Conservation (phyloP, 352 stramenopile species). For the Blastocystis sp. region DNA sequence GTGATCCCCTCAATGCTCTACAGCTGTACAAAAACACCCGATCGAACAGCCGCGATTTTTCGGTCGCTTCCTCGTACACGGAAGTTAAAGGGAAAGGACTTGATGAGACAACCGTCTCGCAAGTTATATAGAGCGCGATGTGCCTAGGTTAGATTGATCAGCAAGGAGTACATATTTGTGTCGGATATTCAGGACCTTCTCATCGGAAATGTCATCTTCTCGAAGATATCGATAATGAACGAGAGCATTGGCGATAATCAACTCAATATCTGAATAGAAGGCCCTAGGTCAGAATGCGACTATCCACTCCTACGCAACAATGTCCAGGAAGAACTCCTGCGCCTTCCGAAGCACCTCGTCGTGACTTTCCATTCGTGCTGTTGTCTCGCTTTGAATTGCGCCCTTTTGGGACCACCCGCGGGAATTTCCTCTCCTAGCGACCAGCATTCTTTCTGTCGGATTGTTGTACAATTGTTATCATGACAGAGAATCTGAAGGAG, state of each 20-base stretch:
- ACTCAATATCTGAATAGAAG: slow-evolving; percentile 43
- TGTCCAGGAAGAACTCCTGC: slow-evolving; percentile 22
- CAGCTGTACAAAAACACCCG: not conserved
- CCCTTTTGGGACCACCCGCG: too few species aligned
- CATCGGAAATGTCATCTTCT: slow-evolving; percentile 7
- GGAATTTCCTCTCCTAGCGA: too few species aligned
- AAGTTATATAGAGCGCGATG: not conserved
- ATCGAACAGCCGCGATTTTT: not conserved
- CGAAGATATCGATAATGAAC: slow-evolving; percentile 42
- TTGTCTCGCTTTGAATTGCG: too few species aligned
- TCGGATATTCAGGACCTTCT: not conserved
- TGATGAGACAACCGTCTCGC: not conserved
- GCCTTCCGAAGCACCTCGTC: not conserved
- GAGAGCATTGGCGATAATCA: slow-evolving; percentile 13
- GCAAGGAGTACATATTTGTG: not conserved
- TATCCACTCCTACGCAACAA: not conserved
- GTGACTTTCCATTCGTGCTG: not conserved
- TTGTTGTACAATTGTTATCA: not conserved
- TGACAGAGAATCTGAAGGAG: slow-evolving; percentile 26
- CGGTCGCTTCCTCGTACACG: not conserved
- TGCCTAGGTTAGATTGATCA: not conserved
- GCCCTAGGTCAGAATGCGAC: not conserved
- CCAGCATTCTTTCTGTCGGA: too few species aligned
- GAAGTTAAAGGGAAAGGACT: not conserved
- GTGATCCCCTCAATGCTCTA: not conserved